These are phyloP conservation scores for Plantago ovata DNA, from an alignment of 257 asterid species.

Conservation along the genomic window DNA sequence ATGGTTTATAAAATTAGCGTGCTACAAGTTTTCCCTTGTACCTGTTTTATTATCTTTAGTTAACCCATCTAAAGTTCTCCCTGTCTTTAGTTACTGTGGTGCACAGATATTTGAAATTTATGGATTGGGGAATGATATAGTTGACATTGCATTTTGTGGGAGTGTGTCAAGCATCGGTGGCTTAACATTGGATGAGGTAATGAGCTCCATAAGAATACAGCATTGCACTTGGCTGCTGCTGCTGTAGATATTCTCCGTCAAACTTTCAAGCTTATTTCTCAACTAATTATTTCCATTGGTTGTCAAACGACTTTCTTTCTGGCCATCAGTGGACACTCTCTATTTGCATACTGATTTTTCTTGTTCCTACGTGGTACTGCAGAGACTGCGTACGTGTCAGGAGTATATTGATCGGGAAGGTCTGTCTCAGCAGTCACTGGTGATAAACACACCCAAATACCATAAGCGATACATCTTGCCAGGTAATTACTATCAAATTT, in stretches of 20 bases:
- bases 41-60: conserved; percentile 13
- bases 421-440: too few species aligned
- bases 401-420: too few species aligned
- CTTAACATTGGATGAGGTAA: conserved; percentile 94
- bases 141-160: conserved; percentile 87
- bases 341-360: too few species aligned
- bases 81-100: conserved; percentile 78
- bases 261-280: neutral
- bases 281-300: too few species aligned
- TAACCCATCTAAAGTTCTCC: conserved; percentile 25
- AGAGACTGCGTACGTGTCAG: too few species aligned
- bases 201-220: conserved; percentile 14
- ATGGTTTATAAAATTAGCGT: conserved; percentile 14
- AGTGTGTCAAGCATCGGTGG: conserved; percentile 92
- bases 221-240: conserved; percentile 21
- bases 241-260: neutral
- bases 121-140: conserved; percentile 83
- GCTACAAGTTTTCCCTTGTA: conserved; percentile 14
- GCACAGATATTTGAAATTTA: conserved; percentile 97
- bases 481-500: too few species aligned
- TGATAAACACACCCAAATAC: too few species aligned
- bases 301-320: too few species aligned
- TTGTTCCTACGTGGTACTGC: too few species aligned
- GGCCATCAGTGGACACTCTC: too few species aligned
- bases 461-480: too few species aligned